phyloP scores from a whole-genome alignment of 768 basidiomycete species.

The Lactarius sanguifluus region DNA sequence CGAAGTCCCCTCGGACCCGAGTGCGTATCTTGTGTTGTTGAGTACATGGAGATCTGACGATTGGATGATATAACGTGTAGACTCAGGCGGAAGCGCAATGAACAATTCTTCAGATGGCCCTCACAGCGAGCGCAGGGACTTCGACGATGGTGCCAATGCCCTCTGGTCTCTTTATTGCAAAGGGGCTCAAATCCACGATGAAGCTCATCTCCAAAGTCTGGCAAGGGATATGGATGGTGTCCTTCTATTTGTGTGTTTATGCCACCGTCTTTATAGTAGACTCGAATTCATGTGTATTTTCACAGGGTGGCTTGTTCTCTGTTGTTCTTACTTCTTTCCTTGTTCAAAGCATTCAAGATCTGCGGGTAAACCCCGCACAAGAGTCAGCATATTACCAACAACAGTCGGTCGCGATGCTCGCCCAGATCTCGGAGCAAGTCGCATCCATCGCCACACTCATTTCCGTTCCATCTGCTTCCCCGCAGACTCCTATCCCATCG shows the following conservation, averaged over 20 bases:
- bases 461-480: too few species aligned
- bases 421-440: too few species aligned
- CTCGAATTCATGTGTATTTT: background rate
- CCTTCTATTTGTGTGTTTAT: background rate
- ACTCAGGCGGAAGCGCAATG: too few species aligned
- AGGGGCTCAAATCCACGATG: background rate
- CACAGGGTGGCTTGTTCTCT: constrained; percentile 14
- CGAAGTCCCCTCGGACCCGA: background rate
- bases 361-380: background rate
- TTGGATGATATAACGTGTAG: too few species aligned
- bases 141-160: too few species aligned
- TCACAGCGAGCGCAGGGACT: too few species aligned
- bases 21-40: background rate
- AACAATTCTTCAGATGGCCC: background rate
- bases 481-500: too few species aligned
- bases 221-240: background rate
- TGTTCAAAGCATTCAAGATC: background rate
- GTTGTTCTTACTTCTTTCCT: constrained; percentile 5
- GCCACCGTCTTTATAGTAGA: background rate
- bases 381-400: too few species aligned
- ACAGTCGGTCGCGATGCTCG: too few species aligned
- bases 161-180: constrained; percentile 6
- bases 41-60: too few species aligned
- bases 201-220: background rate
- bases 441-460: too few species aligned